Evolutionary conservation across 2,329 filamentous ascomycete species (phyloP), one percentile per base, ranked within the genome.

Genomic region (Periconia digitata): DNA sequence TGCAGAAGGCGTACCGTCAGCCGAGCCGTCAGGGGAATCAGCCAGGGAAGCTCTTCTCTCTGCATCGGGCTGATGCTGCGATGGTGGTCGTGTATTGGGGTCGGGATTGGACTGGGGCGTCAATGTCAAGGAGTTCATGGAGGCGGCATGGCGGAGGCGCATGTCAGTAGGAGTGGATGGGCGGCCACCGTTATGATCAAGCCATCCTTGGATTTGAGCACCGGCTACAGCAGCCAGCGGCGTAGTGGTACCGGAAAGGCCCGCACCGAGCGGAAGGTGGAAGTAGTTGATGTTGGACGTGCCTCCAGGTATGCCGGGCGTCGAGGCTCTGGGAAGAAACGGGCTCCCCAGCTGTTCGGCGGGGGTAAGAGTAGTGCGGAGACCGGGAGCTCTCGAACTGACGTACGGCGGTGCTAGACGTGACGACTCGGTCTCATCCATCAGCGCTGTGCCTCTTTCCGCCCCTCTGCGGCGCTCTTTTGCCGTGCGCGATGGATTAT

Each of bases 221-320:
- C 88, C 87, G 17, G 88, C 88, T 41, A 92, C 86, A 42, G 89
- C 88, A 6, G 89, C 89, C 23, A 92, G 78, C 37, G 89, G 89
- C 21, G 89, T 92, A 53, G 89, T 86, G 12, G 87, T 85, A 21
- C 89, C 89, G 40, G 87, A 89, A 55, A 88, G 79, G 3, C 85
- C 85, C 21, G 81, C 80, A 8, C 85, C 83, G 4, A 92, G 77
- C 56, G 91, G 89, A 16, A 87, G 84, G 67, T 92, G 89, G 64
- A 94, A 92, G 70, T 92, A 94, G 67, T 86, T 86, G 60, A 92
- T 78, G 59, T 89, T 91, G 10, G 86, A 86, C 10, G 87, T 86
- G 23, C 86, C 87, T 48, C 88, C 87, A 5, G 87, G 80, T 75
- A 61, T 57, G 77, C 85, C 59, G 81, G 75, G 71, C 81, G 86